A percentile compares a stretch with the other conserved stretches of the same genome.
These are phyloP conservation scores for Leptomonas seymouri DNA, from an alignment of 208 protist genomes.

Conservation along the genomic window DNA sequence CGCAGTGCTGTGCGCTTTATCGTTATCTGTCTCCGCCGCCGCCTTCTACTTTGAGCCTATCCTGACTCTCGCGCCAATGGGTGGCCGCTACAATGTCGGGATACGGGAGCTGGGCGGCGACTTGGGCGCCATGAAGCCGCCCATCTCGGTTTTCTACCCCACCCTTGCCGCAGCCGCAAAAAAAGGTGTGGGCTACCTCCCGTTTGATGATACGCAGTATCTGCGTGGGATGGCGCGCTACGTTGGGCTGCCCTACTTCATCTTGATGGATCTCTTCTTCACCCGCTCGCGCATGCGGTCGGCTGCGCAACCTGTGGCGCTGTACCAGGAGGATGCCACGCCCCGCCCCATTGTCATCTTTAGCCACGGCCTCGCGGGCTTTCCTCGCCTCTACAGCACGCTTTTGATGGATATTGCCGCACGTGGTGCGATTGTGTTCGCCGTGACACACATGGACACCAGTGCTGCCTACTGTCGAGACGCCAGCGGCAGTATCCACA, in stretches of 20 bases:
- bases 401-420: constrained; percentile 73
- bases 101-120: constrained; percentile 41
- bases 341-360: constrained; percentile 67
- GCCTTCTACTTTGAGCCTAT: constrained; percentile 56
- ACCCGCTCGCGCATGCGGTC: constrained; percentile 26
- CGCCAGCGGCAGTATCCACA: constrained; percentile 21
- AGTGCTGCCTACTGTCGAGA: constrained; percentile 82
- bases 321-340: constrained; percentile 38
- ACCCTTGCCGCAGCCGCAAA: constrained; percentile 23
- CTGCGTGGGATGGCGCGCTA: constrained; percentile 61
- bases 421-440: constrained; percentile 72
- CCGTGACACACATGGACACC: constrained; percentile 78
- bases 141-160: constrained; percentile 76
- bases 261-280: constrained; percentile 57
- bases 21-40: constrained; percentile 11
- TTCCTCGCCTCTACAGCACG: constrained; percentile 64
- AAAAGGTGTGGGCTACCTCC: constrained; percentile 45
- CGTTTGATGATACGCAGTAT: constrained; percentile 65
- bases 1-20: constrained; percentile 9
- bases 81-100: constrained; percentile 56
- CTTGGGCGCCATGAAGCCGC: constrained; percentile 35
- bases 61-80: constrained; percentile 44
- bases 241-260: constrained; percentile 47
- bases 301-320: constrained; percentile 33
- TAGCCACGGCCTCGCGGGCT: constrained; percentile 80